Evolutionary conservation across 2,329 filamentous ascomycete species (phyloP).

Genomic region (Aureobasidium subglaciale): DNA sequence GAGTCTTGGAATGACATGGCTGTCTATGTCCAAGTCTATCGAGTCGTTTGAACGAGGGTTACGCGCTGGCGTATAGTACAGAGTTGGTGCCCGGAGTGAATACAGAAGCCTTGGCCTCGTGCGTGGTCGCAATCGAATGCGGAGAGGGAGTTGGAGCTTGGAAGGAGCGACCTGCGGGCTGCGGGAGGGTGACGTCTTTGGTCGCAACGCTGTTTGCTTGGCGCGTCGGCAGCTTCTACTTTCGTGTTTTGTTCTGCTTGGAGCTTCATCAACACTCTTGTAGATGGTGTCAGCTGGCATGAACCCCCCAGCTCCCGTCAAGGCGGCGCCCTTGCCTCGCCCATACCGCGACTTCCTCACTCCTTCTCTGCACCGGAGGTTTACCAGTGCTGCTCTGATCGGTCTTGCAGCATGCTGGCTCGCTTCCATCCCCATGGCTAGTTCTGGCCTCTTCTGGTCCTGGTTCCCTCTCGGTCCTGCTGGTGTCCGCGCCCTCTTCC

Average conservation of each 20-base stretch:
- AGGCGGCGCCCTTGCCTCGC: constrained; percentile 9
- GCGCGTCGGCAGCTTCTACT: constrained; percentile 10
- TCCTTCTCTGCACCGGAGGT: constrained; percentile 78
- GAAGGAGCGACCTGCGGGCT: background rate
- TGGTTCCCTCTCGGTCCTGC: constrained; percentile 79
- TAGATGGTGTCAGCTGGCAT: background rate
- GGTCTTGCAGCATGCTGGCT: constrained; percentile 66
- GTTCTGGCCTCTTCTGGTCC: constrained; percentile 55
- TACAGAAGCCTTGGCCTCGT: background rate
- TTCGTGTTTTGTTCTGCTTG: background rate
- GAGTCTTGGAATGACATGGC: constrained; percentile 23
- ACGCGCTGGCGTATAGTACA: no score
- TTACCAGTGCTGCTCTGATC: constrained; percentile 67
- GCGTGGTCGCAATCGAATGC: constrained; percentile 4
- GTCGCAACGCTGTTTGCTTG: constrained; percentile 9
- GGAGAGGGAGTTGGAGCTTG: background rate
- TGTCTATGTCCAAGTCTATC: background rate
- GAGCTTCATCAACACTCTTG: background rate
- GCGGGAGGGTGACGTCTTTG: constrained; percentile 1
- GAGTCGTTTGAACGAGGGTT: background rate
- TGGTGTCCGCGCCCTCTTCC: constrained; percentile 64
- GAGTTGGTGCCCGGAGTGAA: background rate
- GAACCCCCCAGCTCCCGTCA: background rate
- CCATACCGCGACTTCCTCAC: constrained; percentile 87
- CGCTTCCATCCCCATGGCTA: constrained; percentile 59